Evolutionary conservation across 2,329 filamentous ascomycete species (phyloP), one percentile per base, ranked within the genome.

Genomic region (Orbilia javanica): DNA sequence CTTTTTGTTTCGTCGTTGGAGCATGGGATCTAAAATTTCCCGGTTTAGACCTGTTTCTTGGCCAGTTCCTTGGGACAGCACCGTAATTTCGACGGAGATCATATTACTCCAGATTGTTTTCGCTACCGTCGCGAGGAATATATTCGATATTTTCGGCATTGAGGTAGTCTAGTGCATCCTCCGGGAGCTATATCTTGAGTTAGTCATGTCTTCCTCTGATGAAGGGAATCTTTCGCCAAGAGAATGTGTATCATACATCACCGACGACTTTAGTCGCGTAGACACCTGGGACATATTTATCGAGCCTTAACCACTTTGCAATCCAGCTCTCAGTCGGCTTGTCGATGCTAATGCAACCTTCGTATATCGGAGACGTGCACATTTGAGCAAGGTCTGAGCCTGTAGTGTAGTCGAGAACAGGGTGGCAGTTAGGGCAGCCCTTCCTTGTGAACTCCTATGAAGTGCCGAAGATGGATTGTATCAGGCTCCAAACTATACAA

Each of bases 181-280:
- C 90, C 4, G 90, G 90, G 75, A 92, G 84, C 67, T 76, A 60
- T 36, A 65, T 31, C 42, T 22, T 42, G 11, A n/a, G 62, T 71
- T 55, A 76, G 75, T n/a, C 8, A 44, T 27, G 25, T 29, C 57
- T 11, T 34, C 15, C 3, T 18, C 6, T 6, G 31, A 13, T 4
- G 13, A 62, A 39, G 11, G 4, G 22, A 3, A 44, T 18, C 20
- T 15, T 25, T 25, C 46, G n/a, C 13, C 13, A 29, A 18, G 6
- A 36, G 18, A 20, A 20, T 36, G 20, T 4, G 18, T 63, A 52
- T 85, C 87, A 84, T 80, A 89, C 87, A 79, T 93, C 90, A 18
- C 96, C 96, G 34, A 92, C 93, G 25, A 99, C 96, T 86, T 98
- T 97, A 70, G 94, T 92, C 18, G 96, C 96, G 85, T 99, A 99